Conservation (phyloP, 169 alveolate genomes). For the Plasmodium relictum region DNA sequence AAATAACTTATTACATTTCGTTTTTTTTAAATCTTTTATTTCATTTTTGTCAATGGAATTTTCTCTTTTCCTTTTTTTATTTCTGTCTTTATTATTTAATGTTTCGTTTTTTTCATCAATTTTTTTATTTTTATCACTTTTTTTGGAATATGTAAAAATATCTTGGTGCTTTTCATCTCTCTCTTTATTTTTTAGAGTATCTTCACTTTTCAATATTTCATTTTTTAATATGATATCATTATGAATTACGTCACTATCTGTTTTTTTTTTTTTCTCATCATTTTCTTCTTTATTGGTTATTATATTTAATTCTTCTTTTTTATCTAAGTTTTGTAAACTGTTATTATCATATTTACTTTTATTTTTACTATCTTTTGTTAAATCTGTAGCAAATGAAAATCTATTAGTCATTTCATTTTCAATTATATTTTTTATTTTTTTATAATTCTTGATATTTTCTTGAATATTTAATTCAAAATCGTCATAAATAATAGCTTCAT, state of each 20-base stretch:
- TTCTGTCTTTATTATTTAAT: neutral
- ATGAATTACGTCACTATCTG: neutral
- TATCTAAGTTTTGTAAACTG: neutral
- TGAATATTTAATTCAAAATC: conserved; percentile 21
- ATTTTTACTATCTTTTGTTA: neutral
- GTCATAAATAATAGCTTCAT: conserved; percentile 7
- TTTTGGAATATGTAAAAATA: neutral
- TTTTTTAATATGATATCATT: neutral
- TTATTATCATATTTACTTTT: neutral
- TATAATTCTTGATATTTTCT: conserved; percentile 39
- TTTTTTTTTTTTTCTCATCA: too few species aligned
- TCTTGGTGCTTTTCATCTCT: neutral
- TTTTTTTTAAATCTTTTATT: neutral
- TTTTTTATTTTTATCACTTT: neutral
- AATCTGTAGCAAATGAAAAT: neutral
- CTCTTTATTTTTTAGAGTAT: neutral
- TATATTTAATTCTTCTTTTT: neutral
- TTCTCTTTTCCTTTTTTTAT: conserved; percentile 15
- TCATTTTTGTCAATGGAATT: conserved; percentile 4
- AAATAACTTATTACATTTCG: neutral
- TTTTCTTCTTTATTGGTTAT: neutral
- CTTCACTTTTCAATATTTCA: too few species aligned
- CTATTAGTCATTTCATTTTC: neutral
- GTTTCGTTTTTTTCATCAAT: neutral
- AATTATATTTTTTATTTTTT: conserved; percentile 18